Base-by-base conservation (phyloP, 2,329 filamentous ascomycete species). In the Aspergillus pseudotamarii region DNA sequence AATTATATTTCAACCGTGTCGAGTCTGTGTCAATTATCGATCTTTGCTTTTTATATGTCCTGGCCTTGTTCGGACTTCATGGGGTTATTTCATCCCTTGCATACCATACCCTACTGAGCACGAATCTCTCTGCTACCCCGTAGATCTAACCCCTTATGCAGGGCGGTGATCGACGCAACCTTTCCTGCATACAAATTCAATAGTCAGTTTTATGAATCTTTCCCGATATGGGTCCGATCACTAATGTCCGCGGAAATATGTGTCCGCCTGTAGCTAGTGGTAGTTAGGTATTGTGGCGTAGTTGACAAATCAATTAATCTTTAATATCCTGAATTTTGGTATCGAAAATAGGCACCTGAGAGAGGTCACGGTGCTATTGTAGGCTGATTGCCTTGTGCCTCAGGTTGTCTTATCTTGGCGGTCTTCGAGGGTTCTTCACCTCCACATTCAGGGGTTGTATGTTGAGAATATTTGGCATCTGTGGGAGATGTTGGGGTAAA, bases 241-340 rank as follows among this genome's bases (percentile, higher is more conserved):
- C 16, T n/a, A 41, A 41, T 41, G 38, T 14, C 38, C 38, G 19
- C 38, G 38, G 38, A 41, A 1, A n/a, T 10, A 16, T 9, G 6
- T 41, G 38, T 16, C 5, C 1, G 8, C 16, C 16, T 9, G 38
- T 41, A 3, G 16, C 16, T 41, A 14, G 16, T 41, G 16, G 34
- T 36, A 5, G 26, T 26, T 4, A 26, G 5, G 8, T 12, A 34
- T 16, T 36, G 14, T 2, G 5, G 16, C 38, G 9, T 41, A 10
- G 2, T n/a, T 41, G 16, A 41, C 19, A 9, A n/a, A n/a, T 41
- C 19, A n/a, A 19, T 2, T 41, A n/a, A 2, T n/a, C 16, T 19
- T 6, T 12, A 19, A 1, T 2, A 4, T 12, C 5, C 16, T 2
- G 6, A 1, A 9, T 41, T 6, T 1, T 19, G 3, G 16, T 3